phyloP scores from a whole-genome alignment of 768 basidiomycete genomes.

The Mycena rebaudengoi region DNA sequence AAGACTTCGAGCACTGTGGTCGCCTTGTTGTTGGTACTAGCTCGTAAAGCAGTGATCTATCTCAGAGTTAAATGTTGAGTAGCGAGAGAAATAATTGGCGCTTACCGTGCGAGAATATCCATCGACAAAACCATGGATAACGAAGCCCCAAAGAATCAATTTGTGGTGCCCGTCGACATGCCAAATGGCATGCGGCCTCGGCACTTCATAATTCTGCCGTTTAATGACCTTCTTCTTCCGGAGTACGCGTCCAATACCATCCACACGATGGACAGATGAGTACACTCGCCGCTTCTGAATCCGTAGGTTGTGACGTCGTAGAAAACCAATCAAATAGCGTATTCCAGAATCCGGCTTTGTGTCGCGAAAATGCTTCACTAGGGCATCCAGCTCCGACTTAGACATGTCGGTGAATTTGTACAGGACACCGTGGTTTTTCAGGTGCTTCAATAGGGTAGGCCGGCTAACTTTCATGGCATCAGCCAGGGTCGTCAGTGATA shows the following conservation, averaged over 20 bases:
- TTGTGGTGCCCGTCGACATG: conserved; percentile 38
- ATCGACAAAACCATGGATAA: conserved; percentile 40
- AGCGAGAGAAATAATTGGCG: too few relatives aligned
- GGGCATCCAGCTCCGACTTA: conserved; percentile 1
- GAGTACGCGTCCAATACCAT: conserved; percentile 26
- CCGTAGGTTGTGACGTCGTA: conserved; percentile 25
- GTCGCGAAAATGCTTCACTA: conserved; percentile 16
- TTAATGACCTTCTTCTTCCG: conserved; percentile 17
- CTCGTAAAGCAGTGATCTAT: too few relatives aligned
- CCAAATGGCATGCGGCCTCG: conserved; percentile 30
- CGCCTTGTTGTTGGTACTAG: too few relatives aligned
- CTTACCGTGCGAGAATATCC: conserved; percentile 38
- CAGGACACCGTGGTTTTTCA: not conserved
- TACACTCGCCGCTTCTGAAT: conserved; percentile 26
- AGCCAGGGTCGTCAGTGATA: not conserved
- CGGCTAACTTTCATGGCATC: not conserved
- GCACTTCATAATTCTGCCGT: conserved; percentile 25
- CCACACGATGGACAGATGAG: conserved; percentile 28
- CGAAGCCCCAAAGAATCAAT: conserved; percentile 34
- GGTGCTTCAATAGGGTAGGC: not conserved
- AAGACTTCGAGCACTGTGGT: too few relatives aligned
- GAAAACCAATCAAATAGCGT: conserved; percentile 32
- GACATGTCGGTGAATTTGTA: conserved; percentile 4
- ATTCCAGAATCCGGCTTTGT: conserved; percentile 26
- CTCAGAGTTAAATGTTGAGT: too few relatives aligned